Evolutionary conservation across 306 rosid species (phyloP).

Genomic region (Arachis stenosperma): DNA sequence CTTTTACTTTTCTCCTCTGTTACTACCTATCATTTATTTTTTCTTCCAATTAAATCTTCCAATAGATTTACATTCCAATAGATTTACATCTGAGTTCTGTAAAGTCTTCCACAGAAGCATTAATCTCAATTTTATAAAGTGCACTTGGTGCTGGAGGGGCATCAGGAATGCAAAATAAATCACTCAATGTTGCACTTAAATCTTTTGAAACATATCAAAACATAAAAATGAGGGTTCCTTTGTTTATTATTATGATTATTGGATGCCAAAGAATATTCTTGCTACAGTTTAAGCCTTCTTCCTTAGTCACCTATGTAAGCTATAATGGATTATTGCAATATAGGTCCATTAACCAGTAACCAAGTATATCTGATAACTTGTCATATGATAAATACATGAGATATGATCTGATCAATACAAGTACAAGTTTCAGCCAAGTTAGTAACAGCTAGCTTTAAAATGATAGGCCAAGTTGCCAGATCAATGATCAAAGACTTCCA

Average conservation of each 20-base stretch:
- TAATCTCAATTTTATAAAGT: not conserved
- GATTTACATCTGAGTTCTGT: not conserved
- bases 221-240: not conserved
- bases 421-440: not conserved
- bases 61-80: not conserved
- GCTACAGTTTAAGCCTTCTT: not conserved
- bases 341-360: not conserved
- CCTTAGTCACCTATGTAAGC: not conserved
- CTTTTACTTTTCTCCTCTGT: constrained; percentile 2
- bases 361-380: not conserved
- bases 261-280: not conserved
- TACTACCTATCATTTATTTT: not conserved
- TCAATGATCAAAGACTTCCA: not conserved
- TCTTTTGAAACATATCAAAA: no score
- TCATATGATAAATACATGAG: not conserved
- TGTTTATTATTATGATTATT: no score
- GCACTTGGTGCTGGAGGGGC: not conserved
- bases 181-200: not conserved
- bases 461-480: constrained; percentile 17
- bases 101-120: not conserved
- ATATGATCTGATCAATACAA: constrained; percentile 19
- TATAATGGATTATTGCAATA: not conserved
- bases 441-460: not conserved
- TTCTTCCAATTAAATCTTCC: constrained; percentile 1
- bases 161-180: not conserved